Conservation (phyloP, 495 filamentous ascomycete species). For the Penicillium maclennaniae region DNA sequence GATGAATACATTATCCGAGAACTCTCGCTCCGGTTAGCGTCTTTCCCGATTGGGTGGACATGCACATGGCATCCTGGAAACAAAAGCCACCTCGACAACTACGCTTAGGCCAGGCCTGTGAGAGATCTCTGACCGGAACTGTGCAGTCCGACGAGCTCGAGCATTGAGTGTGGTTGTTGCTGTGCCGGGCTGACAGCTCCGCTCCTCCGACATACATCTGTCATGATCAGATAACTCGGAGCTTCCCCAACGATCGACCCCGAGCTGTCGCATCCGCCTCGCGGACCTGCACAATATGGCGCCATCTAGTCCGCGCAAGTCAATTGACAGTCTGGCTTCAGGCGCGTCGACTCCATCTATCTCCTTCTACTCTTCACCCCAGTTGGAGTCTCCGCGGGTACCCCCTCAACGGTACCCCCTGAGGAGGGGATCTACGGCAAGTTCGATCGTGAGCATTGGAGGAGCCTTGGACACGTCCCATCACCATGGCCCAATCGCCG, state of each 20-base stretch:
- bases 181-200: neutral
- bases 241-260: conserved; percentile 27
- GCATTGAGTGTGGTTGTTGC: neutral
- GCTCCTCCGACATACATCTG: conserved; percentile 20
- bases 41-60: conserved; percentile 34
- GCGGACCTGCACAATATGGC: conserved; percentile 55
- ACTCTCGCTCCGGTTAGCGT: conserved; percentile 14
- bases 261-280: conserved; percentile 37
- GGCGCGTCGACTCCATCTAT: conserved; percentile 48
- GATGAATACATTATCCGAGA: conserved; percentile 5
- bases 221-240: conserved; percentile 43
- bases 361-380: conserved; percentile 57
- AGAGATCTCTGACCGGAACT: conserved; percentile 2
- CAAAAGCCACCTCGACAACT: conserved; percentile 22
- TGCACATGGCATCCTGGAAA: conserved; percentile 23
- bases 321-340: conserved; percentile 61
- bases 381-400: conserved; percentile 41
- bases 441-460: conserved; percentile 78
- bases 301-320: conserved; percentile 61
- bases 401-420: conserved; percentile 44
- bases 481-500: conserved; percentile 59
- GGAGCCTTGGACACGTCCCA: conserved; percentile 67
- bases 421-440: conserved; percentile 78
- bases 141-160: neutral
- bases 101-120: conserved; percentile 4